Evolutionary conservation across 306 rosid species (phyloP), one percentile per base, ranked within the genome.

Genomic region (Psophocarpus tetragonolobus): DNA sequence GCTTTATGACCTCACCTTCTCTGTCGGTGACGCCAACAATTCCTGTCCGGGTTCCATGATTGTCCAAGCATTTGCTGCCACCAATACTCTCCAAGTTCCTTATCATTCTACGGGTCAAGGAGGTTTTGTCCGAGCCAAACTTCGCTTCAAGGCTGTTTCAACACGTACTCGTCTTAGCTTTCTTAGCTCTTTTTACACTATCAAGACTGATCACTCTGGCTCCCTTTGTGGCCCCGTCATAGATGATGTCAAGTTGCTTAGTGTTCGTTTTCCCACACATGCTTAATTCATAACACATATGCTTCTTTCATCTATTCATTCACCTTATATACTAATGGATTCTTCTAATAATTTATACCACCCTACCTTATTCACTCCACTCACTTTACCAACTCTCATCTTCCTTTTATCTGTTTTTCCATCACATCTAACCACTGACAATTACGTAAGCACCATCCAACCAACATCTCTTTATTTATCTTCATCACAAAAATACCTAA

Each of bases 181-280:
- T 77, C 78, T 74, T 2, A 91, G 97, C 85, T 50, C 91, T 1
- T 82, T 82, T 51, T 93, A 93, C 74, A 84, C 89, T 63, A 91
- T 87, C 93, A 75, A 82, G 67, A 80, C 47, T 41, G 98, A 91
- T 80, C 80, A 90, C 64, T 80, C 91, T 13, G 96, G 93, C 4
- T 85, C 97, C 0, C 87, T 93, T 7, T 93, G 98, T 82, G 98
- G 93, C 32, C 98, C 98, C 1, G 82, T 89, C 1, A 73, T 93
- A 1, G 98, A 93, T 64, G 95, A 93, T 64, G 91, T 89, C 0
- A 93, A 80, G 69, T 84, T 93, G 87, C 68, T 89, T 15, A 57
- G 93, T 71, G 85, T 79, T 72, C 96, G 93, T 13, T 53, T 67
- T 47, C 84, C 86, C 8, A 48, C 21, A 39, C 81, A 24, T 33